Evolutionary conservation across 2,329 filamentous ascomycete genomes (phyloP).

Genomic region (Phyllosticta citriasiana): DNA sequence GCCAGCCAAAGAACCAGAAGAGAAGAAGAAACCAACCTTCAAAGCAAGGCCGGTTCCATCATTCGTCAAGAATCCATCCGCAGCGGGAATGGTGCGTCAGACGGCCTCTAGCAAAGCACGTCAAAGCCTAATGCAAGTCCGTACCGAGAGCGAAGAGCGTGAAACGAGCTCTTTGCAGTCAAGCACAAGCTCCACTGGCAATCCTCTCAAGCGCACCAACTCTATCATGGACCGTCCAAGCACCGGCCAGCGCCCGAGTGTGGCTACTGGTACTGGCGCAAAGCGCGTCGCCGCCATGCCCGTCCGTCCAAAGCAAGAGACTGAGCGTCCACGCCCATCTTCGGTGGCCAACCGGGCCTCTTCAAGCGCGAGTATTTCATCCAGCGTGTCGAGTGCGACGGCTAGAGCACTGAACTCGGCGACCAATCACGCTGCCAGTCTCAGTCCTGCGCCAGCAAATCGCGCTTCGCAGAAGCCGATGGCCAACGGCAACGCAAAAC

Average conservation of each 20-base stretch:
- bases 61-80: slow-evolving; percentile 19
- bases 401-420: slow-evolving; percentile 7
- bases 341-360: neutral
- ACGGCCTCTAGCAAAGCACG: slow-evolving; percentile 38
- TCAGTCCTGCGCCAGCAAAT: neutral
- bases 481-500: slow-evolving; percentile 1
- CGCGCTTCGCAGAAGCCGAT: neutral
- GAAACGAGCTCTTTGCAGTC: neutral
- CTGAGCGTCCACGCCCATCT: neutral
- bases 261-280: neutral
- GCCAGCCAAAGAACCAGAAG: slow-evolving; percentile 14
- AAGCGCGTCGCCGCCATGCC: slow-evolving; percentile 3
- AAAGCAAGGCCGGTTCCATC: slow-evolving; percentile 38
- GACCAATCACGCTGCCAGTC: neutral
- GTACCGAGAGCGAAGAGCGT: neutral
- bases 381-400: slow-evolving; percentile 1
- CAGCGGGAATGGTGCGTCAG: slow-evolving; percentile 30
- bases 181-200: neutral
- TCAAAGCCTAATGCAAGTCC: slow-evolving; percentile 15
- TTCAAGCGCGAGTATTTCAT: slow-evolving; percentile 4
- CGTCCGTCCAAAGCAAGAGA: neutral
- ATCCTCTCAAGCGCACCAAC: neutral
- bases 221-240: neutral
- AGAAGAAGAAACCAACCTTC: slow-evolving; percentile 32
- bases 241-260: neutral